These are phyloP conservation scores for Lagenidium sp. DNA, from an alignment of 352 stramenopile genomes.

Conservation along the genomic window DNA sequence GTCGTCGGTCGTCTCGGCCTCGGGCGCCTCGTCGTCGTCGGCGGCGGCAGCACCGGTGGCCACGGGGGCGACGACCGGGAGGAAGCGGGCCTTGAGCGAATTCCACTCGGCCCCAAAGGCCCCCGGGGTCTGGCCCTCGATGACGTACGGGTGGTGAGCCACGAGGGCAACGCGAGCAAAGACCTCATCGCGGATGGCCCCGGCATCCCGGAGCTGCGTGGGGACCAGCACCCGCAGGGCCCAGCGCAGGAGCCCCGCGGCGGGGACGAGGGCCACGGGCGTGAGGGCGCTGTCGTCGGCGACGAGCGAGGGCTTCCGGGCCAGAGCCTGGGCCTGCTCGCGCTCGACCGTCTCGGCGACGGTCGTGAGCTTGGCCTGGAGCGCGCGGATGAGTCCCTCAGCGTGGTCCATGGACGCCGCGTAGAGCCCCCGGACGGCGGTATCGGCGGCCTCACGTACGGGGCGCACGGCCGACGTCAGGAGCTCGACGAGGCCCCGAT, in stretches of 20 bases:
- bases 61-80: conserved; percentile 9
- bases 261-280: conserved; percentile 18
- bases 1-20: conserved; percentile 40
- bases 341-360: conserved; percentile 27
- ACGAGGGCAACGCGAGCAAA: conserved; percentile 48
- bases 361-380: conserved; percentile 46
- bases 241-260: conserved; percentile 47
- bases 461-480: conserved; percentile 36
- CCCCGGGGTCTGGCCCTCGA: conserved; percentile 38
- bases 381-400: conserved; percentile 31
- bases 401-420: conserved; percentile 51
- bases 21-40: conserved; percentile 33
- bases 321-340: conserved; percentile 7
- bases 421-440: conserved; percentile 36
- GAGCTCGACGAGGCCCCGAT: conserved; percentile 51
- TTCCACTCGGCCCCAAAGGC: conserved; percentile 63
- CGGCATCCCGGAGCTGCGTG: conserved; percentile 18
- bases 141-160: conserved; percentile 67
- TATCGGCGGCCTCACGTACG: conserved; percentile 40
- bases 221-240: conserved; percentile 52
- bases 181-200: conserved; percentile 25
- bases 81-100: conserved; percentile 47
- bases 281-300: conserved; percentile 15
- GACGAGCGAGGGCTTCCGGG: conserved; percentile 12
- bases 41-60: conserved; percentile 5